Evolutionary conservation across 495 filamentous ascomycete species (phyloP), one percentile per base, ranked within the genome.

Genomic region (Glutinoglossum americanum): DNA sequence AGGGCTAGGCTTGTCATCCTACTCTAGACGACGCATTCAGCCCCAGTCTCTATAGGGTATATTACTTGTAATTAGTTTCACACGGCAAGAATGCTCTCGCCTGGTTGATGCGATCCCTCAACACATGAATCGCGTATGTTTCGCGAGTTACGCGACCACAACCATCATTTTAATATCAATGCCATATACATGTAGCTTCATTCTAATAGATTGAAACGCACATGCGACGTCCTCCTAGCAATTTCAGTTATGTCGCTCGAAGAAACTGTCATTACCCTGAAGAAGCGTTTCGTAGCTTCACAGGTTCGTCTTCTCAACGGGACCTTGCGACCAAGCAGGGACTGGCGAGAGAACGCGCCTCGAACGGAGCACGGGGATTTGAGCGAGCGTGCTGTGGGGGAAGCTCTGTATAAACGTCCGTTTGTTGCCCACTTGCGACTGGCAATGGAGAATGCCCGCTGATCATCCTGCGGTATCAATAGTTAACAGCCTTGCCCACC

Each of bases 401-500:
- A 81, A 63, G 78, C 70, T 33, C 35, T 77, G 47, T 70, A 75
- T 58, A 79, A 77, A 68, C 64, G 75, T 78, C 62, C 53, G 59
- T 17, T 57, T 54, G 23, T 3, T 53, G 17, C 19, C 19, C 1
- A 11, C 41, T n/a, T 13, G 41, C 19, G 4, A 21, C n/a, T 4
- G 21, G 41, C 41, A 45, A 21, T 56, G 1, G 32, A 15, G 33
- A 39, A 27, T 57, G 19, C 37, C 33, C 27, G 27, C 45, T 4
- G 27, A n/a, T n/a, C n/a, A n/a, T n/a, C n/a, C n/a, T n/a, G n/a
- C n/a, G n/a, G 30, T 33, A 33, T 33, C 9, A 33, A 33, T 51
- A 74, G 79, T 88, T 10, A 89, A 89, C 65, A 70, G 76, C 47
- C 69, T 71, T 25, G 70, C 87, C 39, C 78, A 76, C 56, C 81